Conservation (phyloP, 805 yeast genomes). For the Torulaspora franciscae region DNA sequence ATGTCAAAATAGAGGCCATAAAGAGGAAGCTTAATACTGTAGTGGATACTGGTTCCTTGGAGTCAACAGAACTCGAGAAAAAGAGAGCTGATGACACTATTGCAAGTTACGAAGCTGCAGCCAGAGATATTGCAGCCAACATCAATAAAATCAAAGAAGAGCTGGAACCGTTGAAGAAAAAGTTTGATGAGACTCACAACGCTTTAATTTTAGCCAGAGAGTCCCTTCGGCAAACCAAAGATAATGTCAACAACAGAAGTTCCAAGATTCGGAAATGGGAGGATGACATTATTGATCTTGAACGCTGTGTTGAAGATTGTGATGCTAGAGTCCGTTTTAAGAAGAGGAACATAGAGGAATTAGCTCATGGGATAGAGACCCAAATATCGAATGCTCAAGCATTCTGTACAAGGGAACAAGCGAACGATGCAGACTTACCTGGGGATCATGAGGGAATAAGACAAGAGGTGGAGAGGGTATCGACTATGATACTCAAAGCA, state of each 20-base stretch:
- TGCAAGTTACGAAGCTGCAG: slow-evolving; percentile 24
- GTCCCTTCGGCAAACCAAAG: slow-evolving; percentile 17
- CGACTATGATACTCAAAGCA: slow-evolving; percentile 45
- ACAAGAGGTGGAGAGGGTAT: slow-evolving; percentile 44
- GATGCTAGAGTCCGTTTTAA: slow-evolving; percentile 17
- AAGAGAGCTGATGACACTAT: slow-evolving; percentile 26
- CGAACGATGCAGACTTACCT: slow-evolving; percentile 37
- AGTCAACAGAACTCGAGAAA: slow-evolving; percentile 24
- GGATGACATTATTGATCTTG: slow-evolving; percentile 26
- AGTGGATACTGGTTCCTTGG: slow-evolving; percentile 30
- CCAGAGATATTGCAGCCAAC: slow-evolving; percentile 25
- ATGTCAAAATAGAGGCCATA: slow-evolving; percentile 23
- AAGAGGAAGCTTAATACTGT: slow-evolving; percentile 26
- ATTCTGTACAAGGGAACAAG: slow-evolving; percentile 47
- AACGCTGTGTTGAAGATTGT: slow-evolving; percentile 17
- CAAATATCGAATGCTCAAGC: slow-evolving; percentile 34
- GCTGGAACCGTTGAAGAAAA: slow-evolving; percentile 19
- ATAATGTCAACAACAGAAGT: slow-evolving; percentile 14
- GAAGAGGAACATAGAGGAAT: slow-evolving; percentile 28
- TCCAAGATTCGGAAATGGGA: slow-evolving; percentile 22
- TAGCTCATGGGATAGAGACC: slow-evolving; percentile 30
- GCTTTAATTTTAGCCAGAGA: slow-evolving; percentile 11
- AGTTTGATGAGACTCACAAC: slow-evolving; percentile 17
- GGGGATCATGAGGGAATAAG: slow-evolving; percentile 47
- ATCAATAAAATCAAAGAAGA: slow-evolving; percentile 20